Conservation (phyloP, 2,329 filamentous ascomycete genomes). For the Fusarium lateritium region DNA sequence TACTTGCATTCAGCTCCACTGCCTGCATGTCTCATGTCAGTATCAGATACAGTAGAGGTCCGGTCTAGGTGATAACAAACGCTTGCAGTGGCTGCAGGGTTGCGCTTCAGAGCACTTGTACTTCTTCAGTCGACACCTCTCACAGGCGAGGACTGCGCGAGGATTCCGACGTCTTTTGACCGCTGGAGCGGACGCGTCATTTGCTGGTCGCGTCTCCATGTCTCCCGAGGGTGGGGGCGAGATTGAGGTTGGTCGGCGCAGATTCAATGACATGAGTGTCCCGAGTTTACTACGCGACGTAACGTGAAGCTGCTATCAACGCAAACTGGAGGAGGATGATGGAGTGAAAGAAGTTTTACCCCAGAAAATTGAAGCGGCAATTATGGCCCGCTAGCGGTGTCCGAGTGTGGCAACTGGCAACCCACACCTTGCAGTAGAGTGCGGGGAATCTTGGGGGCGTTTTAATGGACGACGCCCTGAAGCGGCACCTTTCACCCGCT, state of each 20-base stretch:
- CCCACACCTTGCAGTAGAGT: neutral
- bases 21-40: neutral
- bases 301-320: no score
- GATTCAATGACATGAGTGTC: neutral
- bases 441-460: conserved; percentile 1
- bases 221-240: neutral
- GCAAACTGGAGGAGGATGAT: neutral
- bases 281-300: neutral
- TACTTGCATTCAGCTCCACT: conserved; percentile 15
- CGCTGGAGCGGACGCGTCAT: conserved; percentile 24
- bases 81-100: conserved; percentile 12
- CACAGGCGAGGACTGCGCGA: conserved; percentile 12
- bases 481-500: neutral
- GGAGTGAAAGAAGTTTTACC: neutral
- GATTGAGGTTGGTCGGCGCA: neutral
- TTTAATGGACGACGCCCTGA: neutral
- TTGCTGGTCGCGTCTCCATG: conserved; percentile 1
- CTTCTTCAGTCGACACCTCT: conserved; percentile 12
- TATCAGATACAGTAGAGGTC: neutral
- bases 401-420: neutral
- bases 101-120: conserved; percentile 17
- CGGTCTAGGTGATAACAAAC: neutral
- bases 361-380: neutral
- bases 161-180: conserved; percentile 1
- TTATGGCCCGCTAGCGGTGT: neutral